Percentiles rank a stretch among this genome's conserved stretches.
phyloP scores from a whole-genome alignment of 352 stramenopile species.

The Phytophthora sp. region DNA sequence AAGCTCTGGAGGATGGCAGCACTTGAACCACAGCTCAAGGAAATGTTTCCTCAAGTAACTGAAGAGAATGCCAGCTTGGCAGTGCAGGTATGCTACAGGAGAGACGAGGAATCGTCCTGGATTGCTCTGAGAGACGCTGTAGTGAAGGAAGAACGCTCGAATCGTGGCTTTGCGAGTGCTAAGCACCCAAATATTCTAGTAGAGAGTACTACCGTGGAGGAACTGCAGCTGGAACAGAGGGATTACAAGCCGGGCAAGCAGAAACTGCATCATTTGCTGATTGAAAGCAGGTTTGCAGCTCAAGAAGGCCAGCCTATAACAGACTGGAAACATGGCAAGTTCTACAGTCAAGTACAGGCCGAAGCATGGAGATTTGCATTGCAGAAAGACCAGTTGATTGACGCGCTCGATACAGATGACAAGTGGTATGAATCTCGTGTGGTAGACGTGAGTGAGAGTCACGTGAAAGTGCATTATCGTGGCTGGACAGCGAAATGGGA shows the following conservation, averaged over 20 bases:
- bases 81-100: slow-evolving; percentile 63
- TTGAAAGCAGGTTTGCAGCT: slow-evolving; percentile 52
- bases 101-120: slow-evolving; percentile 49
- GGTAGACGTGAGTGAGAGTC: slow-evolving; percentile 40
- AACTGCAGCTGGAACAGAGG: slow-evolving; percentile 62
- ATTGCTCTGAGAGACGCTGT: slow-evolving; percentile 43
- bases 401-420: slow-evolving; percentile 75
- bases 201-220: slow-evolving; percentile 39
- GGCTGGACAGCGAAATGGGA: slow-evolving; percentile 98
- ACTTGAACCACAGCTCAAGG: slow-evolving; percentile 33
- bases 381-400: slow-evolving; percentile 60
- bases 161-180: slow-evolving; percentile 25
- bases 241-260: slow-evolving; percentile 64
- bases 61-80: slow-evolving; percentile 30
- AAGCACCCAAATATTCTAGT: slow-evolving; percentile 19
- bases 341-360: slow-evolving; percentile 67
- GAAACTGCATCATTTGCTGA: slow-evolving; percentile 66
- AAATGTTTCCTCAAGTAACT: slow-evolving; percentile 52
- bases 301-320: not conserved
- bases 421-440: slow-evolving; percentile 86
- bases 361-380: slow-evolving; percentile 72
- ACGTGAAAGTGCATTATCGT: slow-evolving; percentile 95
- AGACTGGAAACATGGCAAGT: slow-evolving; percentile 63
- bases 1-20: slow-evolving; percentile 45
- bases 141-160: slow-evolving; percentile 12